phyloP scores from a whole-genome alignment of 345 rosid species.

The Mallotus nudiflorus region DNA sequence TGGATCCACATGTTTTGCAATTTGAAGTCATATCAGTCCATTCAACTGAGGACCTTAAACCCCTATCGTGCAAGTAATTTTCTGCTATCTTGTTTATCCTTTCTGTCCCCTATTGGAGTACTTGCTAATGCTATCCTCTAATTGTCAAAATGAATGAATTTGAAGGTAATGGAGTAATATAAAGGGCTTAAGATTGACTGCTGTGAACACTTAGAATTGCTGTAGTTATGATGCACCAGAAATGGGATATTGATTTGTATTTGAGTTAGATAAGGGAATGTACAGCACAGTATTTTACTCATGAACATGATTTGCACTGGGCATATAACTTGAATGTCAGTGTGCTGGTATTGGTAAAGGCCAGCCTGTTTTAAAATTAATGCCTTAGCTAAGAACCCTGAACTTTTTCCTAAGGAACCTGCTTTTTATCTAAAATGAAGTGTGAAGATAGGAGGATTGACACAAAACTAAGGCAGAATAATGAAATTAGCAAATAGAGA shows the following conservation, averaged over 20 bases:
- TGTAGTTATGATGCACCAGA: neutral
- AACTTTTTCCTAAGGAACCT: no score
- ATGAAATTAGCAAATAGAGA: no score
- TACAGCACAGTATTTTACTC: no score
- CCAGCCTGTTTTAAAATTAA: no score
- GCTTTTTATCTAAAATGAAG: no score
- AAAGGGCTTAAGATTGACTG: neutral
- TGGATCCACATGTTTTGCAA: constrained; percentile 95
- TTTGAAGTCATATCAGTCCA: constrained; percentile 86
- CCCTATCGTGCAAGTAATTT: constrained; percentile 93
- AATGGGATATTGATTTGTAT: neutral
- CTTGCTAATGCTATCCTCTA: neutral
- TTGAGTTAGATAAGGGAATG: no score
- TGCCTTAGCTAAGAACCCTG: no score
- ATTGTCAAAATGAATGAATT: neutral
- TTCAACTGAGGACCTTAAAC: constrained; percentile 89
- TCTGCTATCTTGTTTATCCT: constrained; percentile 19
- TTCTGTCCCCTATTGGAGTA: neutral
- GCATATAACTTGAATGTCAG: no score
- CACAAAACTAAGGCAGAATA: no score
- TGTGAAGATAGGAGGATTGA: no score
- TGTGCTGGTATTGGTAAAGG: no score
- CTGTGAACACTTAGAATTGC: neutral
- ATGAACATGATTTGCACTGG: no score
- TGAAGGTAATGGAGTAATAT: neutral